These are phyloP conservation scores for Maudiozyma barnettii DNA, from an alignment of 805 yeast genomes.

Conservation along the genomic window DNA sequence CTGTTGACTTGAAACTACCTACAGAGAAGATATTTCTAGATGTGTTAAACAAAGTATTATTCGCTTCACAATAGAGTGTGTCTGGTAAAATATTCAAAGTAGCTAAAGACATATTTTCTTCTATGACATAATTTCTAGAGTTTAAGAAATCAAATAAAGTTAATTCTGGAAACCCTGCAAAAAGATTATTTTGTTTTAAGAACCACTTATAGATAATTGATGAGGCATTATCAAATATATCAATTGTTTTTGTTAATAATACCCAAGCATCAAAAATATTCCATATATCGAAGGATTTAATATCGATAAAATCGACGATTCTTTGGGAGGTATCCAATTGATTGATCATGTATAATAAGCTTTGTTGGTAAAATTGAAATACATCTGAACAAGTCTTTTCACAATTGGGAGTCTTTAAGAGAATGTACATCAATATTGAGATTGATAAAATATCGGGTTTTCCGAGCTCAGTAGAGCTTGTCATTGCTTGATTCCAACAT, in stretches of 20 bases:
- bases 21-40: conserved; percentile 1
- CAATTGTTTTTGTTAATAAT: conserved; percentile 3
- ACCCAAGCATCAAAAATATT: conserved; percentile 9
- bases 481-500: conserved; percentile 4
- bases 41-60: conserved; percentile 1
- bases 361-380: conserved; percentile 3
- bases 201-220: conserved; percentile 6
- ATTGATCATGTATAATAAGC: conserved; percentile 1
- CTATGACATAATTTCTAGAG: conserved; percentile 4
- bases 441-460: neutral
- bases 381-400: neutral
- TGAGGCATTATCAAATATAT: conserved; percentile 5
- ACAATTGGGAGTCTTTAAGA: neutral
- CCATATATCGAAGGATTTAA: conserved; percentile 6
- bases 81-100: conserved; percentile 7
- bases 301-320: neutral
- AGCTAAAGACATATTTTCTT: neutral
- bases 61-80: conserved; percentile 11
- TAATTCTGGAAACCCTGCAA: conserved; percentile 1
- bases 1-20: conserved; percentile 9
- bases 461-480: neutral
- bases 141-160: conserved; percentile 4
- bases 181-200: conserved; percentile 3
- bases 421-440: neutral
- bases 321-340: neutral